These are phyloP conservation scores for Citrus trifoliata DNA, from an alignment of 345 rosid genomes.

Conservation along the genomic window DNA sequence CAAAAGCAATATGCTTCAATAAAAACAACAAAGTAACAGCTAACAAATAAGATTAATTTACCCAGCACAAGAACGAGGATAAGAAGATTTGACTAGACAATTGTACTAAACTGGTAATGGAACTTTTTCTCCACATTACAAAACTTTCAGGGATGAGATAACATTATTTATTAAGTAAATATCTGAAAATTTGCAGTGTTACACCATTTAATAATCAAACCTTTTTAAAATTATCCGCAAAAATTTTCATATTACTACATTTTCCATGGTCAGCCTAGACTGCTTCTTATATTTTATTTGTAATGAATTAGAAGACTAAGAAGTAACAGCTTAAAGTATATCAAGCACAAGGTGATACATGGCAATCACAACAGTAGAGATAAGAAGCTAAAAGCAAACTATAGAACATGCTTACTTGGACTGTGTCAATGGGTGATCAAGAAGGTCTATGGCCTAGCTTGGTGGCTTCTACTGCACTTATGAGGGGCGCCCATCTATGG, in stretches of 20 bases:
- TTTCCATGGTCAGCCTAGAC: neutral
- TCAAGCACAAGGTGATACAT: too few species aligned
- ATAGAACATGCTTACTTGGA: conserved; percentile 11
- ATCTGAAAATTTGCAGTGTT: neutral
- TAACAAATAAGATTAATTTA: too few species aligned
- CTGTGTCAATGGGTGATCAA: conserved; percentile 7
- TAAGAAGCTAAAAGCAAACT: neutral
- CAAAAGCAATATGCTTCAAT: neutral
- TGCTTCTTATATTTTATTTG: too few species aligned
- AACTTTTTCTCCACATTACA: too few species aligned
- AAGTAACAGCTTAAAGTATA: too few species aligned
- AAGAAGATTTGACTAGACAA: neutral
- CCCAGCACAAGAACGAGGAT: too few species aligned
- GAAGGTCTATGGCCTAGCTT: conserved; percentile 4
- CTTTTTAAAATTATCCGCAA: neutral
- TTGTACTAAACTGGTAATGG: neutral
- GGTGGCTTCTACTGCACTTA: conserved; percentile 10
- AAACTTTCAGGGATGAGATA: neutral
- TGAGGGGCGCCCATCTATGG: conserved; percentile 1
- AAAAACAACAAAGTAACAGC: neutral
- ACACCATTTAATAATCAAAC: neutral
- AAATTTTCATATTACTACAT: neutral
- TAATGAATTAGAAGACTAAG: too few species aligned
- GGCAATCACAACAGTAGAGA: neutral
- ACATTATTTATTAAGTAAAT: neutral